phyloP scores from a whole-genome alignment of 1,139 yeast genomes.

The Kodamaea alishanica region DNA sequence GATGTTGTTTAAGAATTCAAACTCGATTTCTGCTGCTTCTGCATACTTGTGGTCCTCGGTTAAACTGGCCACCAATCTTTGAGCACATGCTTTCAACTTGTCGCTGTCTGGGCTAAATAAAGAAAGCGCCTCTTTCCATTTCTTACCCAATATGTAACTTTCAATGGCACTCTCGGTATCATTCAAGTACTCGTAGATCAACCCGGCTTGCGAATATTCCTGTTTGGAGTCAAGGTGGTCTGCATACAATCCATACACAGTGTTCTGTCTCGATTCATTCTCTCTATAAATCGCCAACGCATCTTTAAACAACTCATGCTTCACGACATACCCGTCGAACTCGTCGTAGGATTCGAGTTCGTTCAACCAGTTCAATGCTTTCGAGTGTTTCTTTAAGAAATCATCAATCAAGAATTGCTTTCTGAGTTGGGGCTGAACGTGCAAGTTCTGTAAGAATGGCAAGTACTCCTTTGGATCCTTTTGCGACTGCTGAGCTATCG shows the following conservation, averaged over 20 bases:
- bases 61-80: constrained; percentile 55
- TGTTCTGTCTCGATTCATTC: constrained; percentile 51
- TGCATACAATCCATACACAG: constrained; percentile 62
- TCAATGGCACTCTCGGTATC: constrained; percentile 60
- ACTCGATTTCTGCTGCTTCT: constrained; percentile 81
- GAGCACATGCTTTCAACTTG: constrained; percentile 44
- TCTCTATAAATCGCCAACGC: constrained; percentile 66
- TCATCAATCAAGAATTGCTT: constrained; percentile 79
- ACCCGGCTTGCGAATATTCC: constrained; percentile 68
- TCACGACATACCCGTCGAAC: constrained; percentile 62
- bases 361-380: constrained; percentile 66
- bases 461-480: constrained; percentile 96
- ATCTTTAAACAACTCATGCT: constrained; percentile 67
- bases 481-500: constrained; percentile 92
- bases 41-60: constrained; percentile 69
- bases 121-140: constrained; percentile 83
- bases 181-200: constrained; percentile 68
- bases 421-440: constrained; percentile 62
- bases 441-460: constrained; percentile 82
- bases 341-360: constrained; percentile 55
- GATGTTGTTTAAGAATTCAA: constrained; percentile 55
- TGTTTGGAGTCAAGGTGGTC: constrained; percentile 51
- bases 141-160: constrained; percentile 63
- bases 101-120: constrained; percentile 45
- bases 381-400: constrained; percentile 59